Base-by-base conservation (phyloP, 208 protist genomes). In the Herpetomonas muscarum region DNA sequence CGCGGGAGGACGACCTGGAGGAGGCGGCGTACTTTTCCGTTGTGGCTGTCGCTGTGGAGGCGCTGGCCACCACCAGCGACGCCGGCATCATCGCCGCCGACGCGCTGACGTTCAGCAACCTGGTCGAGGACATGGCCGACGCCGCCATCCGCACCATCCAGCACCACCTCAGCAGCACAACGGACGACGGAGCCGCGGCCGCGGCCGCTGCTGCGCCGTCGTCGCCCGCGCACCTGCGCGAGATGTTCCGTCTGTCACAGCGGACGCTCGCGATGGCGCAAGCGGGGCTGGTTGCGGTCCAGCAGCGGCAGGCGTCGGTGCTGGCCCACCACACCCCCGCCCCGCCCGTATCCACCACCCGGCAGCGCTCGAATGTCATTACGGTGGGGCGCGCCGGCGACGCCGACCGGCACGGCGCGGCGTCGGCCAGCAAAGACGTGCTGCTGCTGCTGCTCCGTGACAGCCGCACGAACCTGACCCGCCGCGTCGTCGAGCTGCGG, bases 401-500 rank as follows among this genome's bases (percentile, higher is more conserved):
- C 24, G 24, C 2, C 48, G 48, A 4, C 29, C 13, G 10, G 48
- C 10, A 48, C 44, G 44, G 9, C n/a, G 19, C 24, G 19, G 29
- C 12, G 47, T 37, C 13, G 47, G 7, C n/a, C n/a, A 48, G 28
- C 52, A 28, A 2, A 17, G 54, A 32, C 30, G 54, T 24, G 48
- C 62, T 19, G 37, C 52, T 56, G 32, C 44, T 58, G 34, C 55
- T 58, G 10, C 62, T 84, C 17, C 70, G 79, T 24, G 87, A 93
- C 61, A 72, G 61, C 17, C 54, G 82, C 28, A 91, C 87, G 17
- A 79, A 85, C 49, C 70, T 91, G 31, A 89, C 79, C 22, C 63
- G 70, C n/a, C 41, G 58, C 21, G 61, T 67, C 61, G 60, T 89
- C 15, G 51, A 77, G 52, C 64, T 91, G 41, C 76, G 76, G 39